phyloP scores from a whole-genome alignment of 2,329 filamentous ascomycete genomes.

The Apiospora phragmitis region DNA sequence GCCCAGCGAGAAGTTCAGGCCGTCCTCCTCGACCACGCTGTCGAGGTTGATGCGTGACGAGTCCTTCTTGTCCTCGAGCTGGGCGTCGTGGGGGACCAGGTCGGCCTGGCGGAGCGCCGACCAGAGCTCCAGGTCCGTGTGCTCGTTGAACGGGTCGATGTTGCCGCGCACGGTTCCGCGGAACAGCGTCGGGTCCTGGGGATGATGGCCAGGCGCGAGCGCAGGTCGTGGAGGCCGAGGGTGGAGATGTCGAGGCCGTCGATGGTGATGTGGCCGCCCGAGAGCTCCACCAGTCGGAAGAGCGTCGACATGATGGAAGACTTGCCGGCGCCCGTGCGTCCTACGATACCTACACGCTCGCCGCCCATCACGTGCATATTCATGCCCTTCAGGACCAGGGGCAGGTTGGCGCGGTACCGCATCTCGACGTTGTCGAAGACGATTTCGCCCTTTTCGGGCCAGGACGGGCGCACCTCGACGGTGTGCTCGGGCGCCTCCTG shows the following conservation, averaged over 20 bases:
- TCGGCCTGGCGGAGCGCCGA: slow-evolving; percentile 75
- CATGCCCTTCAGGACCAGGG: slow-evolving; percentile 71
- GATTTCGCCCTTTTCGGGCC: slow-evolving; percentile 87
- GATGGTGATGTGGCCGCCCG: slow-evolving; percentile 61
- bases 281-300: slow-evolving; percentile 73
- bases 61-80: slow-evolving; percentile 32
- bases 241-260: slow-evolving; percentile 70
- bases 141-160: slow-evolving; percentile 78
- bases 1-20: slow-evolving; percentile 91
- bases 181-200: slow-evolving; percentile 83
- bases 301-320: slow-evolving; percentile 81
- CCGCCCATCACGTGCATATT: slow-evolving; percentile 72
- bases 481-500: slow-evolving; percentile 86
- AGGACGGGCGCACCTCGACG: slow-evolving; percentile 68
- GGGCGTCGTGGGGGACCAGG: slow-evolving; percentile 51
- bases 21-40: slow-evolving; percentile 85
- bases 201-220: slow-evolving; percentile 80
- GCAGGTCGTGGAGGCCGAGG: slow-evolving; percentile 73
- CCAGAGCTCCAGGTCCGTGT: slow-evolving; percentile 78
- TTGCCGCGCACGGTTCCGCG: slow-evolving; percentile 77
- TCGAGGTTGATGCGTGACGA: slow-evolving; percentile 77
- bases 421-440: slow-evolving; percentile 74
- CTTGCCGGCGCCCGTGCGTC: slow-evolving; percentile 81
- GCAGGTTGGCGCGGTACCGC: slow-evolving; percentile 72
- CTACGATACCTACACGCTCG: slow-evolving; percentile 79